phyloP scores from a whole-genome alignment of 1,139 yeast genomes.

The Yamadazyma triangularis region DNA sequence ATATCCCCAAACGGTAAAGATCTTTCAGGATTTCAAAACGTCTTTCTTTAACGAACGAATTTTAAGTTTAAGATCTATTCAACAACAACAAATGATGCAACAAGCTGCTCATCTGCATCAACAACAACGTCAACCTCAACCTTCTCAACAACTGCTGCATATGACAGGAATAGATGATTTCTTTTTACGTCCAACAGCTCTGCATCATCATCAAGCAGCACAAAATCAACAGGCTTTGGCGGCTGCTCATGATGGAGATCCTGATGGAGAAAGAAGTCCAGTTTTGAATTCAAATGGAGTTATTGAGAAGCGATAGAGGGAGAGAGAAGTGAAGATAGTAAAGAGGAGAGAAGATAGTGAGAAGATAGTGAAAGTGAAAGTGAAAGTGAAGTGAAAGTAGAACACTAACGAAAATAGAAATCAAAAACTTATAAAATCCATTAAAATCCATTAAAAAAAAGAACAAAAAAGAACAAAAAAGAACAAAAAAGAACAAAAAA shows the following conservation, averaged over 20 bases:
- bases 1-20: constrained; percentile 45
- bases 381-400: too few species aligned
- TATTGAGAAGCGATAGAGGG: too few species aligned
- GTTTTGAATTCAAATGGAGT: constrained; percentile 4
- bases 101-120: constrained; percentile 10
- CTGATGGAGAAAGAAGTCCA: constrained; percentile 18
- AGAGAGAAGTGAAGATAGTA: too few species aligned
- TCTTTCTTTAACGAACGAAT: constrained; percentile 49
- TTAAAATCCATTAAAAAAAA: too few species aligned
- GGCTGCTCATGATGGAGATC: constrained; percentile 25
- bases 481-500: too few species aligned
- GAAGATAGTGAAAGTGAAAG: too few species aligned
- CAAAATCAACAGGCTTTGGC: constrained; percentile 8
- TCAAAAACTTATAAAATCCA: too few species aligned
- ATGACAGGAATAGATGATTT: constrained; percentile 33
- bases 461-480: too few species aligned
- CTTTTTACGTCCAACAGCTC: constrained; percentile 16
- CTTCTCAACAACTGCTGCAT: too few species aligned
- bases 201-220: constrained; percentile 3
- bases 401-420: too few species aligned
- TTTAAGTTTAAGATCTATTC: constrained; percentile 27
- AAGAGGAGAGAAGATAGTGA: too few species aligned
- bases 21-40: constrained; percentile 47
- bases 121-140: constrained; percentile 3
- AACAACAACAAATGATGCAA: constrained; percentile 18